Evolutionary conservation across 352 stramenopile genomes (phyloP).

Genomic region (Hyaloperonospora brassicae): DNA sequence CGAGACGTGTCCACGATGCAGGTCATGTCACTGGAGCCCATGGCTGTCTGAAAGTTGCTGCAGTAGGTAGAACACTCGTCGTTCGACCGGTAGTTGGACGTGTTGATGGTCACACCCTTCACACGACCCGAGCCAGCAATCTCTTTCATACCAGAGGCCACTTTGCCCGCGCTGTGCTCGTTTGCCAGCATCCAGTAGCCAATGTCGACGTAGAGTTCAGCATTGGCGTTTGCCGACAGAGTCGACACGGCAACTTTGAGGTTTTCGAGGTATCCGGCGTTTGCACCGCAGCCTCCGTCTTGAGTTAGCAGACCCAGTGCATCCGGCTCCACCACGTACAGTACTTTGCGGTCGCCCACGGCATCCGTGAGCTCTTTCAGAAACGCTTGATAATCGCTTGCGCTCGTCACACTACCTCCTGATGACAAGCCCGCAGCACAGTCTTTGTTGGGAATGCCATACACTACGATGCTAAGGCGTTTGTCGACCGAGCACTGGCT

Average conservation of each 20-base stretch:
- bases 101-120: constrained; percentile 37
- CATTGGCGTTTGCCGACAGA: constrained; percentile 50
- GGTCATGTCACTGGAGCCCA: constrained; percentile 26
- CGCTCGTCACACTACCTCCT: constrained; percentile 29
- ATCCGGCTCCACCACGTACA: constrained; percentile 68
- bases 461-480: constrained; percentile 48
- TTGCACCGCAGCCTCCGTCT: constrained; percentile 23
- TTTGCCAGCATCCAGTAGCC: constrained; percentile 50
- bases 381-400: constrained; percentile 41
- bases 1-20: constrained; percentile 56
- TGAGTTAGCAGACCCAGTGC: constrained; percentile 38
- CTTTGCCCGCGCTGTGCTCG: constrained; percentile 13
- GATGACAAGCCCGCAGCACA: constrained; percentile 48
- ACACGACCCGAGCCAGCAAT: constrained; percentile 15
- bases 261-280: constrained; percentile 45
- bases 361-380: constrained; percentile 29
- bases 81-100: constrained; percentile 44
- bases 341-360: constrained; percentile 44
- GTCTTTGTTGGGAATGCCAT: constrained; percentile 72
- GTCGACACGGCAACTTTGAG: constrained; percentile 35
- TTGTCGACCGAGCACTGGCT: constrained; percentile 25
- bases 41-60: constrained; percentile 29
- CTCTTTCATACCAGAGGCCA: constrained; percentile 29
- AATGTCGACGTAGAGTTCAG: constrained; percentile 61
- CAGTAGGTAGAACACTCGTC: constrained; percentile 33